Base-by-base conservation (phyloP, 306 rosid genomes). In the Quercus engelmannii region DNA sequence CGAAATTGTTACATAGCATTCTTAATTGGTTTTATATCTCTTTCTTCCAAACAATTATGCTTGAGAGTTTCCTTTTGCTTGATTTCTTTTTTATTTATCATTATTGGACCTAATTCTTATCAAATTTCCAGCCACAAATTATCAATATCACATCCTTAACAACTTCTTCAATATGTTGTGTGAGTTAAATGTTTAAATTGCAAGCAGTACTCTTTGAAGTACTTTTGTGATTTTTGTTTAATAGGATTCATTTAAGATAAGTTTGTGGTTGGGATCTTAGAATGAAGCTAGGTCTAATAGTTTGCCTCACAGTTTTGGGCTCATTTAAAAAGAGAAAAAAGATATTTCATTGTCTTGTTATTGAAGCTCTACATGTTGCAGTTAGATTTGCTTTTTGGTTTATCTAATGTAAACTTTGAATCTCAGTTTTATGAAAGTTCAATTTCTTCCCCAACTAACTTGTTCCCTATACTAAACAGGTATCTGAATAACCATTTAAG, bases 401-500 rank as follows among this genome's bases (percentile, higher is more conserved):
- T 64, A 15, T 28, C 18, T 64, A 28, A 10, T 15, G 20, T 67
- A 21, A 7, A 67, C 71, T 67, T 3, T 67, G 54, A 49, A 49
- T 67, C 5, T 67, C 51, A 18, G 15, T 6, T 65, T 31, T 65
- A 13, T 65, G 15, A 19, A 65, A 65, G 51, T 58, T 52, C 7
- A 28, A 43, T 76, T 43, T 49, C 64, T 28, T 71, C 73, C 75
- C 25, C 35, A 58, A 61, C 20, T 85, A 75, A 83, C 81, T 81
- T 72, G 74, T 83, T 86, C 73, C 64, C 18, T 78, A 61, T 88
- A 56, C 54, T n/a, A 41, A 89, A 41, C 46, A 41, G 46, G 46
- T 41, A 41, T 41, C 46, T 41, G 46, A 41, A 41, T 8, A 41
- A 8, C 46, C 46, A 41, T 41, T 41, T 41, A 41, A 41, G 46